These are phyloP conservation scores for Beauveria asiatica DNA, from an alignment of 2,329 filamentous ascomycete species.

Conservation along the genomic window DNA sequence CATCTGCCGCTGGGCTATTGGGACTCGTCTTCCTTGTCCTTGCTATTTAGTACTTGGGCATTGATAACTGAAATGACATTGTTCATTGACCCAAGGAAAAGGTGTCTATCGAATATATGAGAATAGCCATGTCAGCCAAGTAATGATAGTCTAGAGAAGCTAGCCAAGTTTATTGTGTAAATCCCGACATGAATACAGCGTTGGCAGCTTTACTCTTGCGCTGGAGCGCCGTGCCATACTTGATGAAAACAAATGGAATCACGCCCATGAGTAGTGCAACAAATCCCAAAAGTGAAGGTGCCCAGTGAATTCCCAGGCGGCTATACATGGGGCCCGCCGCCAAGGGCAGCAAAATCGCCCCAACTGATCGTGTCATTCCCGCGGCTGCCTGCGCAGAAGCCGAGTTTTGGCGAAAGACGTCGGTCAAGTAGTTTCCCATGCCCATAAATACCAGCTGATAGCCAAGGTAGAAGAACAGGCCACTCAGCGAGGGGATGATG, in stretches of 20 bases:
- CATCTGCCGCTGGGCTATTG: not conserved
- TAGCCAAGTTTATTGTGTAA: not conserved
- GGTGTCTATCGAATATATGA: too few relatives aligned
- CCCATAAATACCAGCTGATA: constrained; percentile 27
- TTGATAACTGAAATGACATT: not conserved
- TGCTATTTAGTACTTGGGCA: not conserved
- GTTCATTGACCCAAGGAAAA: too few relatives aligned
- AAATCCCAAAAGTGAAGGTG: constrained; percentile 26
- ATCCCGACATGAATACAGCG: not conserved
- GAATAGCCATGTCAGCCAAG: too few relatives aligned
- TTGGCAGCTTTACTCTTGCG: not conserved
- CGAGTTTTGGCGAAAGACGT: constrained; percentile 24
- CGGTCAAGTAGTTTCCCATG: constrained; percentile 28
- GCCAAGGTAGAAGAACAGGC: constrained; percentile 34
- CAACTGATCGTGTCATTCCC: constrained; percentile 25
- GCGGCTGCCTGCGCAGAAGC: constrained; percentile 28
- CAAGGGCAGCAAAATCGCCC: constrained; percentile 25
- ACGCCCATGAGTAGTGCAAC: constrained; percentile 15
- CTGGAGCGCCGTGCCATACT: not conserved
- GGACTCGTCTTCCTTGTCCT: not conserved
- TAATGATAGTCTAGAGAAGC: too few relatives aligned
- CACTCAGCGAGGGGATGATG: constrained; percentile 30
- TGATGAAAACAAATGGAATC: constrained; percentile 9
- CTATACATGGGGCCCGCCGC: constrained; percentile 25
- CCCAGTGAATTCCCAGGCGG: constrained; percentile 26